A percentile compares a stretch with the other conserved stretches of the same genome.
These are phyloP conservation scores for Scenedesmus sp. DNA, from an alignment of 163 green algal genomes.

Conservation along the genomic window DNA sequence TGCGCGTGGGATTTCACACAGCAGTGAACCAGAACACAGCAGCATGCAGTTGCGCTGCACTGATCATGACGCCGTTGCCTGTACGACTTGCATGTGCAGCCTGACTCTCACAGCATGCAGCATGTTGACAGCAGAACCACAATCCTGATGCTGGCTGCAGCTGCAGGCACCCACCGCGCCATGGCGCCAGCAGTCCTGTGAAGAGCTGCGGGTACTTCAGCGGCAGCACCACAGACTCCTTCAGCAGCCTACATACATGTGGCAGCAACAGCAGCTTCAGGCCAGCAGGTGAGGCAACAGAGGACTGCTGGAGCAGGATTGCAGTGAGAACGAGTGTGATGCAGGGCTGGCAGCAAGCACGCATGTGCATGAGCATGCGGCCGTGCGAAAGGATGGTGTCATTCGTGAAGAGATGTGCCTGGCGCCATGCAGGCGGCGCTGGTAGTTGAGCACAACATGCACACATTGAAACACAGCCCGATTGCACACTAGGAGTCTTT, in stretches of 20 bases:
- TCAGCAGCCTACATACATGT: conserved; percentile 70
- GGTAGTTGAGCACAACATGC: neutral
- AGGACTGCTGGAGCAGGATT: neutral
- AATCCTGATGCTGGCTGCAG: neutral
- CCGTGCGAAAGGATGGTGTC: neutral
- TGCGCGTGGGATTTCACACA: too few relatives aligned
- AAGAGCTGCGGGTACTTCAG: conserved; percentile 78
- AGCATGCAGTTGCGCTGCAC: too few relatives aligned
- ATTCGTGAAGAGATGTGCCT: neutral
- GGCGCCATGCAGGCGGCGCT: neutral
- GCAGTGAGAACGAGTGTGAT: too few relatives aligned
- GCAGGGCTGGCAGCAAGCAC: too few relatives aligned
- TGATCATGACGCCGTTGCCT: too few relatives aligned
- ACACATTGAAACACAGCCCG: neutral
- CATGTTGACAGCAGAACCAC: neutral
- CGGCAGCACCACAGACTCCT: conserved; percentile 92
- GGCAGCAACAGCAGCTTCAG: neutral
- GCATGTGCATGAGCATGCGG: too few relatives aligned
- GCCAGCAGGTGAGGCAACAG: neutral
- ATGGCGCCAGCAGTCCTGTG: conserved; percentile 83
- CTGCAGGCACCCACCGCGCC: conserved; percentile 74
- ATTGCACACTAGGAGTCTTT: neutral
- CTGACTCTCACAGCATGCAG: too few relatives aligned
- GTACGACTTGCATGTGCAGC: too few relatives aligned
- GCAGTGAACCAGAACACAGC: too few relatives aligned